Base-by-base conservation (phyloP, 2,329 filamentous ascomycete genomes). In the Atkinsonella texensis region DNA sequence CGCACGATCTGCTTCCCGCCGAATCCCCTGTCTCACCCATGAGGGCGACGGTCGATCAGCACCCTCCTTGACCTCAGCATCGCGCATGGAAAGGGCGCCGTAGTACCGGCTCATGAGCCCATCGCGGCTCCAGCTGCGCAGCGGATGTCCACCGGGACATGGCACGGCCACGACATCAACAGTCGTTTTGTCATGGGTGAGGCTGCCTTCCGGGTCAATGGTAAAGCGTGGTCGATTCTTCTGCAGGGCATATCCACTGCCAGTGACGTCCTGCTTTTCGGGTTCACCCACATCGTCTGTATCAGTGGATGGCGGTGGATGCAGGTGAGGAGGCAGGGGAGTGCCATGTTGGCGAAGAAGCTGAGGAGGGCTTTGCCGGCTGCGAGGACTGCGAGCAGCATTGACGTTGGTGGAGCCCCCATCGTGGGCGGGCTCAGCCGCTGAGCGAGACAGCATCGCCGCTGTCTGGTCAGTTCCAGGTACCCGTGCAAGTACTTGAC, bases 141-240 rank as follows among this genome's bases (percentile, higher is more conserved):
- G 61, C 1, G 75, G 68, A 40, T 77, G 71, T 0, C 72, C 75
- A 0, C 75, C 76, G 0, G 76, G 71, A 54, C 76, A 80, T 0
- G 77, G 74, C 6, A 80, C 71, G 6, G 75, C 70, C 40, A 80
- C 67, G 43, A 80, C 66, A 51, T 80, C 76, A 46, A 77, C 75
- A 3, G 66, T 70, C 1, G 76, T 80, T 57, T 77, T 70, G 53
- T 80, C 77, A 56, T 77, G 63, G 2, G 68, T 70, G 35, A 62
- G 56, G 28, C 63, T 58, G 15, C 68, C 68, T 5, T 56, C 59
- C 0, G 68, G 68, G 48, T 70, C 68, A 35, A 69, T 53, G 18
- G 56, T 60, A 55, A 70, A 68, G 40, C 62, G 61, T 1, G 53
- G 20, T 15, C 15, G 42, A 7, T 4, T 15, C 7, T 40, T 11